phyloP scores from a whole-genome alignment of 192 early-diverging fungal species.

The Funneliformis mosseae region DNA sequence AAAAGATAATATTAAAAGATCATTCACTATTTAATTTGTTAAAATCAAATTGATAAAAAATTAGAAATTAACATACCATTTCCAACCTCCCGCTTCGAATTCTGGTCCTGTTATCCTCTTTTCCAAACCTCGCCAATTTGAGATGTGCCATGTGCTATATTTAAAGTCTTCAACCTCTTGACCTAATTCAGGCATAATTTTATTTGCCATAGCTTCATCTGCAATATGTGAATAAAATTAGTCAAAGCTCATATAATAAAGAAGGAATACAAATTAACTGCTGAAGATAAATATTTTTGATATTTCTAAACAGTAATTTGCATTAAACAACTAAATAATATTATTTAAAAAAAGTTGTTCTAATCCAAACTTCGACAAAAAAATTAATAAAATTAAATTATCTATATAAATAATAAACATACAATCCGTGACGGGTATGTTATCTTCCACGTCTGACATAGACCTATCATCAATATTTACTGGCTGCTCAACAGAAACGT shows the following conservation, averaged over 20 bases:
- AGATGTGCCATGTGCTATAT: slow-evolving; percentile 44
- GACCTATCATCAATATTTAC: slow-evolving; percentile 38
- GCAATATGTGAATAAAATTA: not conserved
- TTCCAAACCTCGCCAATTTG: slow-evolving; percentile 44
- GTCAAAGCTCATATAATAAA: too few species aligned
- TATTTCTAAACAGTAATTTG: too few species aligned
- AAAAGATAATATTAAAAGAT: not conserved
- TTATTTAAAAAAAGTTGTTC: too few species aligned
- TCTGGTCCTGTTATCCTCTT: slow-evolving; percentile 51
- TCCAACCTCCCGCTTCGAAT: slow-evolving; percentile 51
- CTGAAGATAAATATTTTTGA: too few species aligned
- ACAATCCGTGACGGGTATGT: slow-evolving; percentile 28
- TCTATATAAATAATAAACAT: not conserved
- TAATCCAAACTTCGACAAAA: not conserved
- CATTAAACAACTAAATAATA: too few species aligned
- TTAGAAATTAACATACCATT: slow-evolving; percentile 40
- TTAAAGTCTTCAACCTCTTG: slow-evolving; percentile 45
- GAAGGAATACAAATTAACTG: too few species aligned
- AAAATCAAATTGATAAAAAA: not conserved
- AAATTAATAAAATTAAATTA: not conserved
- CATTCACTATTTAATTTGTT: not conserved
- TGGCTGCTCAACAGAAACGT: slow-evolving; percentile 35
- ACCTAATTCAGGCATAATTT: slow-evolving; percentile 42
- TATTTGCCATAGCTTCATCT: slow-evolving; percentile 47
- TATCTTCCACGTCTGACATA: slow-evolving; percentile 40